phyloP scores from a whole-genome alignment of 495 filamentous ascomycete genomes.

The Daldinia bambusicola region DNA sequence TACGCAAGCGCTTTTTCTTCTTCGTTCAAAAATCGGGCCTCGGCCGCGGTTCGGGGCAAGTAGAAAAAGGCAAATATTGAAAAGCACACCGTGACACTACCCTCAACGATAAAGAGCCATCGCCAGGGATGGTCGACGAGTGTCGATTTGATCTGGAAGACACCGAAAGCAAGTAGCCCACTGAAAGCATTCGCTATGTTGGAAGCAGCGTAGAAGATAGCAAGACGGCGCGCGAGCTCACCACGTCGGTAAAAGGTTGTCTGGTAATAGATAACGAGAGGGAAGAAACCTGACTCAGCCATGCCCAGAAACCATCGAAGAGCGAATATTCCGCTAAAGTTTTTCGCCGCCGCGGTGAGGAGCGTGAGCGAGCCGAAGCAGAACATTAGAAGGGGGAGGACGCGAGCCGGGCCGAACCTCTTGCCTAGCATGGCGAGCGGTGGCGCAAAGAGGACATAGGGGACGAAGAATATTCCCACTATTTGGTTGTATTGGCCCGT shows the following conservation, averaged over 20 bases:
- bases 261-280: slow-evolving; percentile 67
- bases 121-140: slow-evolving; percentile 68
- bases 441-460: slow-evolving; percentile 76
- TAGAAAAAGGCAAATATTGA: slow-evolving; percentile 75
- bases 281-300: slow-evolving; percentile 79
- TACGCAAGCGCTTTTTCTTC: slow-evolving; percentile 77
- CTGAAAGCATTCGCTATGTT: slow-evolving; percentile 80
- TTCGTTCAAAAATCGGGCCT: slow-evolving; percentile 70
- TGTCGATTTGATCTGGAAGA: slow-evolving; percentile 70
- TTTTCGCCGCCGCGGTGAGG: slow-evolving; percentile 60
- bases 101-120: slow-evolving; percentile 83
- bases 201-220: slow-evolving; percentile 81
- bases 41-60: slow-evolving; percentile 70
- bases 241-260: slow-evolving; percentile 75
- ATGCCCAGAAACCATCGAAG: slow-evolving; percentile 76
- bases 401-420: slow-evolving; percentile 69
- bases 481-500: slow-evolving; percentile 76
- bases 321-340: slow-evolving; percentile 74
- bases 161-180: slow-evolving; percentile 77
- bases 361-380: slow-evolving; percentile 71
- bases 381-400: slow-evolving; percentile 76
- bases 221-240: slow-evolving; percentile 79
- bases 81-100: slow-evolving; percentile 70
- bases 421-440: slow-evolving; percentile 75
- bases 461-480: slow-evolving; percentile 79